Base-by-base conservation (phyloP, 1,284 basidiomycete species). In the Quambalaria eucalypti region DNA sequence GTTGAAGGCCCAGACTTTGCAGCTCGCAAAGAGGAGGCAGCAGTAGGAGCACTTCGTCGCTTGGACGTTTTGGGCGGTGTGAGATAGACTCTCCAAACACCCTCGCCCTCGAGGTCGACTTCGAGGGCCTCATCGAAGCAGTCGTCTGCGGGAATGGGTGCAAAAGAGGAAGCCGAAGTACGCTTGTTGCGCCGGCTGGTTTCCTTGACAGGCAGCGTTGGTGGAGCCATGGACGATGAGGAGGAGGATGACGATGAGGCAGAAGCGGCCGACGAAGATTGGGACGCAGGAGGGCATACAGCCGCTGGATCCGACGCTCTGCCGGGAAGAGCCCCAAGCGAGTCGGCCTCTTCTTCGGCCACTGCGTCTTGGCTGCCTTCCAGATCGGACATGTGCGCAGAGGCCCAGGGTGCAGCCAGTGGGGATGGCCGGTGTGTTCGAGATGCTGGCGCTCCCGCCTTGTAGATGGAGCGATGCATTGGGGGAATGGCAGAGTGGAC, bases 81-180 rank as follows among this genome's bases (percentile, higher is more conserved):
- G 52, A 68, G 73, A 62, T 75, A 75, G 23, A 68, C 31, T 79
- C 81, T 23, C 82, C 82, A 28, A 0, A 56, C 59, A 6, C 61
- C 66, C 1, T 29, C 16, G 2, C 60, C 57, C 2, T 54, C 51
- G 7, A 76, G 62, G 29, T 70, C 64, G 6, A 76, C 65, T 25
- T 72, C 66, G 6, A 76, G 55, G 1, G 74, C 72, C 12, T 68
- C 44, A 28, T 66, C 58, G 52, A 76, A 76, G 51, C 55, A 74
- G 38, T 60, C 69, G 28, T 66, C 62, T 4, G 71, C 64, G 30
- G 57, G 56, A 10, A 68, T 49, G 4, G 74, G 73, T 1, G 57
- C n/a, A n/a, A n/a, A n/a, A n/a, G n/a, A 36, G 33, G 51, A 52
- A 92, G 84, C 66, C 88, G n/a, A 29, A 5, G 19, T 23, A 12